phyloP scores from a whole-genome alignment of 805 yeast species.

The Debaryomyces prosopidis region DNA sequence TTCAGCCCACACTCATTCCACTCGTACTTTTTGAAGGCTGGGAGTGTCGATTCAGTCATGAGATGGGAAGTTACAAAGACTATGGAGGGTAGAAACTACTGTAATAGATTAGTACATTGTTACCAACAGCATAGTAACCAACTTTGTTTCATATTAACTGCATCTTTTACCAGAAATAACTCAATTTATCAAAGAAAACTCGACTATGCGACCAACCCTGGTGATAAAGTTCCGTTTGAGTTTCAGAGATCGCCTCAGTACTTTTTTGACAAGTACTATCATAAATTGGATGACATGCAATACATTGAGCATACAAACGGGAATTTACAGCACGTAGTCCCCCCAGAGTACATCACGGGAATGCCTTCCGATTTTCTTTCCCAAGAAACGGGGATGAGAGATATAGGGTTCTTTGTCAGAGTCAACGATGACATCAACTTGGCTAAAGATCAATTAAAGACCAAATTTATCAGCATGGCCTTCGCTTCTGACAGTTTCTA shows the following conservation, averaged over 20 bases:
- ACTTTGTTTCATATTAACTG: conserved; percentile 24
- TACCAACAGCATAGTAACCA: conserved; percentile 19
- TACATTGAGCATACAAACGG: conserved; percentile 20
- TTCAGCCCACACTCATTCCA: conserved; percentile 38
- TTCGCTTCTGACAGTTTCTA: conserved; percentile 61
- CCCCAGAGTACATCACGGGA: conserved; percentile 21
- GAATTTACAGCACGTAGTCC: conserved; percentile 26
- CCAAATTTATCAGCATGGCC: conserved; percentile 55
- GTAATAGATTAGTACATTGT: conserved; percentile 31
- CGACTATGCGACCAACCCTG: conserved; percentile 21
- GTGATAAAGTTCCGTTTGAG: conserved; percentile 16
- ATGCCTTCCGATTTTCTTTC: conserved; percentile 7
- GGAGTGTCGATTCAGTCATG: conserved; percentile 13
- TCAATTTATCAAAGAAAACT: conserved; percentile 18
- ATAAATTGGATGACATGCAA: conserved; percentile 20
- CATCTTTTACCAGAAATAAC: conserved; percentile 36
- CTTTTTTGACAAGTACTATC: conserved; percentile 17
- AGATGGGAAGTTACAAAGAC: conserved; percentile 34
- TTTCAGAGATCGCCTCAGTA: conserved; percentile 20
- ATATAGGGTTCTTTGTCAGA: conserved; percentile 30
- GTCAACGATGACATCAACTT: conserved; percentile 25
- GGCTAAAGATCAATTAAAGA: conserved; percentile 20
- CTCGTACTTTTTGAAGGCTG: conserved; percentile 28
- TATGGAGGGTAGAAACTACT: conserved; percentile 37
- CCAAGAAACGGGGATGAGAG: conserved; percentile 14